Base-by-base conservation (phyloP, 1,139 yeast species). In the Cylindricascospora bacillispora region DNA sequence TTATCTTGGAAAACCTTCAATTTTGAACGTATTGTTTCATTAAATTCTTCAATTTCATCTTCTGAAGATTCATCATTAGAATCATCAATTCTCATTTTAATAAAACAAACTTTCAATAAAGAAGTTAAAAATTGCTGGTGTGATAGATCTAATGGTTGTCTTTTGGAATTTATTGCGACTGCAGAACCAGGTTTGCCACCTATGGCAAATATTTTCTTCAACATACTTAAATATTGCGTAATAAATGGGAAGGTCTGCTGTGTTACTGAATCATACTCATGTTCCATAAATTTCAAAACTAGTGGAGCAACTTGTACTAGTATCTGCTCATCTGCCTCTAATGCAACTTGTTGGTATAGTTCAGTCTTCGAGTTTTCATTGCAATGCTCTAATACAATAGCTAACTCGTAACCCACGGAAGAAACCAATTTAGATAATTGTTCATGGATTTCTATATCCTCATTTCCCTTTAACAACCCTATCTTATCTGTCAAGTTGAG, bases 241-340 rank as follows among this genome's bases (percentile, higher is more conserved):
- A 89, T 62, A 44, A 83, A 80, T 5, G 92, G 78, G 47, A 86
- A 79, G 3, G 83, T 79, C 49, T 81, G 93, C 29, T 68, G 67
- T 1, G 93, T 73, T 9, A 89, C 79, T 39, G 92, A 95, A 52
- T 89, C 97, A 49, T 78, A 86, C 39, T 80, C 93, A 27, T 51
- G 48, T 45, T 81, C 80, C 45, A 89, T 65, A 39, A 79, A 82
- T 35, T 67, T 68, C 34, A 86, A 64, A 9, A 81, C 63, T 20
- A 74, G 62, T 13, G 95, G 95, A 64, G 86, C 71, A 23, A 82
- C 63, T 29, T 52, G 54, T 11, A 62, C 67, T n/a, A 73, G 52
- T 17, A 83, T 54, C 44, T 69, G 54, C 35, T 54, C 54, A 48
- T 70, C 65, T 37, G 70, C 60, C 37, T 53, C 47, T 30, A 54